Evolutionary conservation across 2,329 filamentous ascomycete species (phyloP), one percentile per base, ranked within the genome.

Genomic region (Mollisiaceae sp.): DNA sequence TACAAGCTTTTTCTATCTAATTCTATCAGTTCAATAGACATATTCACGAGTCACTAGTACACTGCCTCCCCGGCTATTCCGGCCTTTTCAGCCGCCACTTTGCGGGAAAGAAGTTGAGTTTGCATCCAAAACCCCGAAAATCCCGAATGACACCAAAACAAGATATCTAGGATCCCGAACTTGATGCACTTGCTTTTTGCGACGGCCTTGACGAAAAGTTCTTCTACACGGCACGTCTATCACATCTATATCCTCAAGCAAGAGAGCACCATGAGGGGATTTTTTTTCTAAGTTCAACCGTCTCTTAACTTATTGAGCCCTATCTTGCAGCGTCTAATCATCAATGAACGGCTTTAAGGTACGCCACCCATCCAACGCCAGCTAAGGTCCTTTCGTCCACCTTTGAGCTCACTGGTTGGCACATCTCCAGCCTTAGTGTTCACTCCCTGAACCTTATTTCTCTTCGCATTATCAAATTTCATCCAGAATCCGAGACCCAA

Each of bases 391-490:
- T 65, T 65, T 56, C 63, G 64, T 6, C 67, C 63, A 14, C 55
- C 57, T 20, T 47, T 47, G 39, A 68, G 45, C 41, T 65, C 35
- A 58, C 58, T 64, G 2, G 66, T 68, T 15, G 60, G 45, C 39
- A 68, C 66, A 64, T 68, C 66, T 4, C 63, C 63, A 20, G 60
- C 57, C 22, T 59, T 68, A 22, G 64, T 27, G 20, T 57, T 58
- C 35, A 68, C 50, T 14, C 63, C 66, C 45, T 63, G 50, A 8
- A 50, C 78, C 79, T 69, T 78, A 80, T 92, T 84, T 57, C 89
- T 82, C 56, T 85, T 80, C 72, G 78, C 81, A 72, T 92, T 92
- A 72, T 92, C 89, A 39, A 82, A 75, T 47, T 85, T 79, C 89
- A 91, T 92, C 71, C 83, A 92, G 0, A 78, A 60, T 0, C 88